Conservation (phyloP, 2,329 filamentous ascomycete genomes). For the Ceratocystis alfenasii region DNA sequence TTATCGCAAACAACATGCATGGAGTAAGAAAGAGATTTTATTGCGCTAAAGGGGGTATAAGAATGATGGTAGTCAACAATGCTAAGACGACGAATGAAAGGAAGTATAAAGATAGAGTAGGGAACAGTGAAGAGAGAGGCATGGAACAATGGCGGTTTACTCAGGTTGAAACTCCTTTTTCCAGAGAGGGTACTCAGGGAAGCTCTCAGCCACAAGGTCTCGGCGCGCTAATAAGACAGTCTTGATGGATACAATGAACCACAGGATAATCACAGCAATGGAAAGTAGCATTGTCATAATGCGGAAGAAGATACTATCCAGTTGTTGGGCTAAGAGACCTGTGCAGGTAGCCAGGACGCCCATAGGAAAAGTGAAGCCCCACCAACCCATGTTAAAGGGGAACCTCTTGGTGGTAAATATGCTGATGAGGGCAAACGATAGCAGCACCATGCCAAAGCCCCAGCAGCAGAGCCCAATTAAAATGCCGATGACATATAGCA, state of each 20-base stretch:
- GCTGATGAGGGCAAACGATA: constrained; percentile 35
- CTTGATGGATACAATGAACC: constrained; percentile 33
- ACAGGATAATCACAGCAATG: constrained; percentile 33
- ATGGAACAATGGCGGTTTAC: constrained; percentile 11
- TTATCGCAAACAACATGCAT: not conserved
- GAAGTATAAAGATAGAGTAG: not conserved
- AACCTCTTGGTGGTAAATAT: constrained; percentile 32
- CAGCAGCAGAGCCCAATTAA: constrained; percentile 35
- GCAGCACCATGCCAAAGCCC: constrained; percentile 36
- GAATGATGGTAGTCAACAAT: not conserved
- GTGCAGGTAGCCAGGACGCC: constrained; percentile 36
- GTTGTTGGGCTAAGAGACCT: constrained; percentile 31
- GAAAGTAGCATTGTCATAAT: constrained; percentile 33
- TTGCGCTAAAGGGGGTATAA: not conserved
- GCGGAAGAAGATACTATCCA: constrained; percentile 36
- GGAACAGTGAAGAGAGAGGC: not conserved
- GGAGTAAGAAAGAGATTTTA: constrained; percentile 1
- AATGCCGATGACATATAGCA: constrained; percentile 50
- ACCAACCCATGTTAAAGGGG: constrained; percentile 39
- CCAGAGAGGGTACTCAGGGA: constrained; percentile 21
- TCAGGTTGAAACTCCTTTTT: constrained; percentile 22
- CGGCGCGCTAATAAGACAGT: constrained; percentile 30
- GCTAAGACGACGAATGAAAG: not conserved
- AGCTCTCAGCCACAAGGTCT: constrained; percentile 21
- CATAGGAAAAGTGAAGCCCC: constrained; percentile 38